phyloP scores from a whole-genome alignment of 140 eudicot species.

The Stevia rebaudiana region DNA sequence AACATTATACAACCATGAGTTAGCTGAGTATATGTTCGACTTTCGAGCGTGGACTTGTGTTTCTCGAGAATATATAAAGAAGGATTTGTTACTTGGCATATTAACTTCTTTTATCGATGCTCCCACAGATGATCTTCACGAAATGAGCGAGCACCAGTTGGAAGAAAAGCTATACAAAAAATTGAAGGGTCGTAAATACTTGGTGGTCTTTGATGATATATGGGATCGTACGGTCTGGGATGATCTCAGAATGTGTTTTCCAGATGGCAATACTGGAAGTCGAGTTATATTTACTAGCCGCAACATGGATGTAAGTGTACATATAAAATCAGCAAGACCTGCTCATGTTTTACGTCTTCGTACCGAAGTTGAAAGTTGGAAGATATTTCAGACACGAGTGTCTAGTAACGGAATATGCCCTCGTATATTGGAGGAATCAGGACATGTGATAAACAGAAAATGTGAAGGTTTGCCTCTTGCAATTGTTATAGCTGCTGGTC shows the following conservation, averaged over 20 bases:
- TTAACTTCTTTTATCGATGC: background rate
- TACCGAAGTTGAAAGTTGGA: conserved; percentile 8
- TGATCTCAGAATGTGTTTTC: conserved; percentile 16
- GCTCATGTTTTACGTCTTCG: conserved; percentile 5
- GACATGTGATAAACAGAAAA: background rate
- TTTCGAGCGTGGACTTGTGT: conserved; percentile 22
- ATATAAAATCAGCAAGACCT: conserved; percentile 3
- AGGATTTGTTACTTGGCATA: conserved; percentile 10
- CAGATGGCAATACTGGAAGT: conserved; percentile 1
- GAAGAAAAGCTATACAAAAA: conserved; percentile 1
- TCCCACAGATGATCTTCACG: background rate
- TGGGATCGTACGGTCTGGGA: conserved; percentile 26
- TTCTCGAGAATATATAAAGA: conserved; percentile 16
- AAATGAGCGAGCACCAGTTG: conserved; percentile 9
- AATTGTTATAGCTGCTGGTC: conserved; percentile 22
- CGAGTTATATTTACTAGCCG: conserved; percentile 15
- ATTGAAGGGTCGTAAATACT: conserved; percentile 17
- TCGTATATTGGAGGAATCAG: background rate
- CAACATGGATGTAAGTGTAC: conserved; percentile 1
- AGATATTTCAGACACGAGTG: conserved; percentile 9
- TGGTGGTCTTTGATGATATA: conserved; percentile 39
- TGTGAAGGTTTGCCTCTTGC: conserved; percentile 32
- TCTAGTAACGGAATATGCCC: background rate
- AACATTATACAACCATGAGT: conserved; percentile 10
- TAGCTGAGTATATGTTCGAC: background rate